phyloP scores from a whole-genome alignment of 306 rosid species.

The Amphicarpaea edgeworthii region DNA sequence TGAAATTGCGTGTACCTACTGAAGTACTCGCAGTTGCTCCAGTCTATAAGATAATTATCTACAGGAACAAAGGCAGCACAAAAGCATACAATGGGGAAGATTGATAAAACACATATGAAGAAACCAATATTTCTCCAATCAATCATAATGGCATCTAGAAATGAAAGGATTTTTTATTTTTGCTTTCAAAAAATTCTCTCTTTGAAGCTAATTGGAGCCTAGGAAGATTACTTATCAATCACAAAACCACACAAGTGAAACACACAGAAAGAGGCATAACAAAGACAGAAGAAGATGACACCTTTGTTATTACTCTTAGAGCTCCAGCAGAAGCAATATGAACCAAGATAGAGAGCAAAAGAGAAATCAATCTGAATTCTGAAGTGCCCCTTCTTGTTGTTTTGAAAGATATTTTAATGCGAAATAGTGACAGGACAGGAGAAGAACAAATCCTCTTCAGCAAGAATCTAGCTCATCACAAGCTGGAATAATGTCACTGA shows the following conservation, averaged over 20 bases:
- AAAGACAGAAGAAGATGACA: constrained; percentile 41
- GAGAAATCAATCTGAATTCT: constrained; percentile 37
- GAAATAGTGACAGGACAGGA: constrained; percentile 9
- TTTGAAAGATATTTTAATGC: constrained; percentile 27
- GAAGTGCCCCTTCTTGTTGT: background rate
- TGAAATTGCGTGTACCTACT: constrained; percentile 64
- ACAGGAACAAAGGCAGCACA: constrained; percentile 60
- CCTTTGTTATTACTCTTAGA: constrained; percentile 47
- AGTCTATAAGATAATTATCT: constrained; percentile 82
- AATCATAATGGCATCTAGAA: constrained; percentile 50
- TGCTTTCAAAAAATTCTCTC: constrained; percentile 6
- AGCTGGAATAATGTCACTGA: constrained; percentile 51
- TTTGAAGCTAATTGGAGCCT: constrained; percentile 40
- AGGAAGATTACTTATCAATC: constrained; percentile 35
- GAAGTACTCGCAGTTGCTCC: constrained; percentile 61
- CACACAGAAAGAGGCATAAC: constrained; percentile 2
- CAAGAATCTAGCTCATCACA: constrained; percentile 52
- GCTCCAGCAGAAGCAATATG: constrained; percentile 27
- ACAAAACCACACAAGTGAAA: constrained; percentile 31
- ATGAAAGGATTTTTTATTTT: background rate
- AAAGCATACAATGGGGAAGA: constrained; percentile 49
- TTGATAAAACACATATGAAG: constrained; percentile 53
- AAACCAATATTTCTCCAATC: constrained; percentile 52
- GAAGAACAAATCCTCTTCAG: constrained; percentile 34
- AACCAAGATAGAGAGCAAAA: background rate